phyloP scores from a whole-genome alignment of 2,329 filamentous ascomycete species.

The Diaporthe helianthi region DNA sequence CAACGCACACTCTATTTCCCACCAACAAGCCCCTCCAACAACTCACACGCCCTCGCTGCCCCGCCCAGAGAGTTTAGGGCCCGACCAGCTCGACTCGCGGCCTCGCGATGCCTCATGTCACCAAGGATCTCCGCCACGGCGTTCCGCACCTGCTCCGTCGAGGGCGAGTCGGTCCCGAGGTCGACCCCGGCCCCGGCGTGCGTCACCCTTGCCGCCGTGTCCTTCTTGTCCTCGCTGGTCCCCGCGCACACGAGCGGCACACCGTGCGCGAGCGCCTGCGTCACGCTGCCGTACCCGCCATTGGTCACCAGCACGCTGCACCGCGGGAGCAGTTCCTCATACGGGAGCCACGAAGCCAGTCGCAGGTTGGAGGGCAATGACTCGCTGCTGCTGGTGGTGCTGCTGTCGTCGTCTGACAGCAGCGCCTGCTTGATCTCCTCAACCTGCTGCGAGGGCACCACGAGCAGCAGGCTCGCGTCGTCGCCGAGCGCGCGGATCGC shows the following conservation, averaged over 20 bases:
- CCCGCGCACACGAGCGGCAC: slow-evolving; percentile 57
- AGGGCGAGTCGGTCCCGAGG: slow-evolving; percentile 46
- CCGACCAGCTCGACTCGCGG: slow-evolving; percentile 38
- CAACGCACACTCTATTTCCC: not conserved
- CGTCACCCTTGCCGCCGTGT: slow-evolving; percentile 50
- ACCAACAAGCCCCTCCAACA: slow-evolving; percentile 7
- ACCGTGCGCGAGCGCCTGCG: slow-evolving; percentile 52
- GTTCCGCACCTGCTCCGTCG: slow-evolving; percentile 39
- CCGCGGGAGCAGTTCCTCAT: slow-evolving; percentile 45
- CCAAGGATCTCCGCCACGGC: slow-evolving; percentile 44
- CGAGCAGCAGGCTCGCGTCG: slow-evolving; percentile 41
- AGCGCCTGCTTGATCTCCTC: slow-evolving; percentile 38
- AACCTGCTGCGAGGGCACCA: slow-evolving; percentile 45
- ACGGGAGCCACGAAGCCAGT: slow-evolving; percentile 47
- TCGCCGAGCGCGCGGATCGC: slow-evolving; percentile 44
- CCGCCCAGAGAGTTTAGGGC: slow-evolving; percentile 34
- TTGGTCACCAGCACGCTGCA: slow-evolving; percentile 54
- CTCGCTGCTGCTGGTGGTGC: slow-evolving; percentile 20
- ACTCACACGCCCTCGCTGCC: slow-evolving; percentile 19
- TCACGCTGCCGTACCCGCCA: slow-evolving; percentile 56
- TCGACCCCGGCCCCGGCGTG: slow-evolving; percentile 54
- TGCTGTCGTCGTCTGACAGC: not conserved
- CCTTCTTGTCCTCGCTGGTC: slow-evolving; percentile 49
- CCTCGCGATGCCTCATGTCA: slow-evolving; percentile 42
- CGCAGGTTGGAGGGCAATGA: slow-evolving; percentile 39